Evolutionary conservation across 73 alveolate species (phyloP), one percentile per base, ranked within the genome.

Genomic region (Paramecium primaurelia): DNA sequence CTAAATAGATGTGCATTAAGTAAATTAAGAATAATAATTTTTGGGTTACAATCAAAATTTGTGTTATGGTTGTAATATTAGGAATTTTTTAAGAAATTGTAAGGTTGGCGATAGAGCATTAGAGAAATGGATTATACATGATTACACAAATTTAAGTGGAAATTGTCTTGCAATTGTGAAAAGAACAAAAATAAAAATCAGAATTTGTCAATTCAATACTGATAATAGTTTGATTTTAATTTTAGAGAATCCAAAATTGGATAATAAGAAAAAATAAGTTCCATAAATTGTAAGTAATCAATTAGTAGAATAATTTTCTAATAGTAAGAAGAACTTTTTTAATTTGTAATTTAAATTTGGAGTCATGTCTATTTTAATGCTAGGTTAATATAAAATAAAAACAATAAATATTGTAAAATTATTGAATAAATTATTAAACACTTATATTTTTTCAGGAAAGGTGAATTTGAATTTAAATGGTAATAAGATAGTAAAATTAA

Each of bases 141-240:
- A 64, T 28, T 28, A 64, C 3, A 28, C 10, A 3, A 28, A 6
- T 64, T 16, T 64, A 64, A 64, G 30, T 11, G 28, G 30, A 1
- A 32, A 12, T 34, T 64, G 42, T 11, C 4, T 34, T 2, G 84
- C 47, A 14, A 6, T 32, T 12, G 16, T 11, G 10, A 25, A 32
- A 28, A 64, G 26, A 64, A 12, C 20, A 28, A 64, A 64, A 64
- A 11, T 64, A 28, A 64, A 34, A 64, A 64, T 64, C 49, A 20
- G 84, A 64, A 25, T 64, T 64, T 64, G 84, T 14, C 28, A 64
- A 64, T 64, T 64, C 30, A 64, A 64, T 26, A 64, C 26, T 1
- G 84, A 64, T n/a, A 64, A 64, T 64, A 64, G 84, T 34, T 64
- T 64, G 47, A 64, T 64, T 14, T n/a, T 64, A 64, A 64, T 64